Conservation (phyloP, 306 rosid species). For the Aeschynomene evenia region DNA sequence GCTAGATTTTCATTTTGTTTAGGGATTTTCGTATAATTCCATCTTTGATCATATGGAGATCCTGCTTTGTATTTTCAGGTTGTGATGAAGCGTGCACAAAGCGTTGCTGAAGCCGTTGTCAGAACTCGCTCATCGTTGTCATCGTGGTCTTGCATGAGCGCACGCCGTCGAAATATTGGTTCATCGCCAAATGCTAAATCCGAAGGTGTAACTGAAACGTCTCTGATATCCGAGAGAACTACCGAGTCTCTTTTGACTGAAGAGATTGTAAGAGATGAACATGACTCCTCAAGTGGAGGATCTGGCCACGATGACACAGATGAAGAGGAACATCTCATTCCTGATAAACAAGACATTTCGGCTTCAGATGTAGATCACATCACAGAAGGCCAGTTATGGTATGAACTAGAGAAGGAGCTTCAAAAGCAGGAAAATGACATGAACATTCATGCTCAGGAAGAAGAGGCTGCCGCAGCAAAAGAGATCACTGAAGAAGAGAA, state of each 20-base stretch:
- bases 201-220: constrained; percentile 42
- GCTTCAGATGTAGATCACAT: constrained; percentile 48
- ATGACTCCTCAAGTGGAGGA: constrained; percentile 48
- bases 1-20: not conserved
- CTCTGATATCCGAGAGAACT: constrained; percentile 47
- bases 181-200: constrained; percentile 38
- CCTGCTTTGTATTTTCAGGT: constrained; percentile 50
- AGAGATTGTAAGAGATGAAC: constrained; percentile 39
- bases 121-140: constrained; percentile 83
- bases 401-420: constrained; percentile 84
- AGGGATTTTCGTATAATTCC: constrained; percentile 16
- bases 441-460: constrained; percentile 51
- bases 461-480: constrained; percentile 72
- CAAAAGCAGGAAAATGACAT: constrained; percentile 51
- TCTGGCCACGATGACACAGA: constrained; percentile 71
- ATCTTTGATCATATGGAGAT: constrained; percentile 12
- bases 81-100: constrained; percentile 89
- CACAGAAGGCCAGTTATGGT: constrained; percentile 84
- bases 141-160: constrained; percentile 98
- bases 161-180: constrained; percentile 74
- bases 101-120: constrained; percentile 92
- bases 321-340: constrained; percentile 67
- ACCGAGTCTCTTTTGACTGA: constrained; percentile 37
- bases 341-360: constrained; percentile 38
- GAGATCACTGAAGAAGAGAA: constrained; percentile 79